phyloP scores from a whole-genome alignment of 352 stramenopile genomes.

The Pythium grandisporangium region DNA sequence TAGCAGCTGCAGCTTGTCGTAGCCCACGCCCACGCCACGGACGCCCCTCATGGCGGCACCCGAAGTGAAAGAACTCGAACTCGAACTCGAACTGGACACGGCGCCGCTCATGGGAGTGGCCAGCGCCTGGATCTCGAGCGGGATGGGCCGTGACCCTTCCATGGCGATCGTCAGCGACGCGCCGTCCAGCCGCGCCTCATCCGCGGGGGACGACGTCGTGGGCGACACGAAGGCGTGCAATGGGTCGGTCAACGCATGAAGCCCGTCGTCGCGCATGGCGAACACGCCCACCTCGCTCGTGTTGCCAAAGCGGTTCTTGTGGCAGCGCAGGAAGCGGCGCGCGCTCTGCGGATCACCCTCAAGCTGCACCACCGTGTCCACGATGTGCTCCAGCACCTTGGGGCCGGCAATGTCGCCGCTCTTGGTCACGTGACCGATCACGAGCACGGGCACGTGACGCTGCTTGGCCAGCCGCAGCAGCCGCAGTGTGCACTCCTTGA shows the following conservation, averaged over 20 bases:
- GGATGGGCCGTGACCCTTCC: constrained; percentile 91
- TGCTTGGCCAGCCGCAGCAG: constrained; percentile 93
- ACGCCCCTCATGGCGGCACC: too few species aligned
- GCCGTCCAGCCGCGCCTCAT: constrained; percentile 42
- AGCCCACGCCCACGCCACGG: constrained; percentile 69
- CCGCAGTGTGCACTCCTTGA: constrained; percentile 92
- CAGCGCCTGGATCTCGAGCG: constrained; percentile 92
- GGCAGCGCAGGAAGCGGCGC: constrained; percentile 86
- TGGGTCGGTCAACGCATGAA: constrained; percentile 72
- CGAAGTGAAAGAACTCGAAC: too few species aligned
- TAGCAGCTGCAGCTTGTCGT: constrained; percentile 89
- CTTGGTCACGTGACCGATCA: constrained; percentile 98
- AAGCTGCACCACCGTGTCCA: constrained; percentile 95
- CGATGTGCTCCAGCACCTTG: constrained; percentile 85
- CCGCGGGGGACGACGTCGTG: constrained; percentile 9
- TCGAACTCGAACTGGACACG: constrained; percentile 11
- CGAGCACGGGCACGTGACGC: constrained; percentile 84
- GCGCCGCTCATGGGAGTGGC: constrained; percentile 30
- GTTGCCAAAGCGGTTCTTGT: constrained; percentile 96
- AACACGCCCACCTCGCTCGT: constrained; percentile 96
- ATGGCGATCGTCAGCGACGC: constrained; percentile 88
- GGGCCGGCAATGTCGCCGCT: constrained; percentile 93
- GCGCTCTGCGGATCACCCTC: constrained; percentile 85
- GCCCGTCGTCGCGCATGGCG: constrained; percentile 85
- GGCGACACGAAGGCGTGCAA: constrained; percentile 72